phyloP scores from a whole-genome alignment of 2,329 filamentous ascomycete species.

The Beauveria sp. region DNA sequence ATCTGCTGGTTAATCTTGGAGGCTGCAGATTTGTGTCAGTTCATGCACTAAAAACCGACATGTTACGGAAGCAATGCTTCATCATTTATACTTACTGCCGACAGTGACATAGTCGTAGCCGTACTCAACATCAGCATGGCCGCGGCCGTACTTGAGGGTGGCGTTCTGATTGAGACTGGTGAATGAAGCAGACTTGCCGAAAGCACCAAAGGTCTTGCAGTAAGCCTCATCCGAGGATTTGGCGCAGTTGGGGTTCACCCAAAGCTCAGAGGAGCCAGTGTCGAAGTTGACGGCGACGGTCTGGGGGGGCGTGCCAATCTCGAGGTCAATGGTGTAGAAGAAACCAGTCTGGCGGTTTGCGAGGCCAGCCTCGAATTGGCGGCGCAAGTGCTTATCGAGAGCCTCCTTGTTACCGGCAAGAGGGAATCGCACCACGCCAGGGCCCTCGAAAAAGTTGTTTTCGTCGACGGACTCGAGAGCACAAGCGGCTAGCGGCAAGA shows the following conservation, averaged over 20 bases:
- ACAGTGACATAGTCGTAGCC: constrained; percentile 26
- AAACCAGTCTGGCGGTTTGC: constrained; percentile 23
- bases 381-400: constrained; percentile 21
- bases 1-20: constrained; percentile 26
- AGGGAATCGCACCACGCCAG: constrained; percentile 23
- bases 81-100: constrained; percentile 22
- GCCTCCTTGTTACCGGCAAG: constrained; percentile 22
- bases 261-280: constrained; percentile 34
- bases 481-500: constrained; percentile 21
- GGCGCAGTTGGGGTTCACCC: constrained; percentile 34
- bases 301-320: constrained; percentile 31
- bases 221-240: constrained; percentile 21
- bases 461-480: constrained; percentile 13
- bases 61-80: not conserved
- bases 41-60: no score
- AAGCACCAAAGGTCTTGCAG: constrained; percentile 24
- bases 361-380: constrained; percentile 22
- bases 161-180: constrained; percentile 20
- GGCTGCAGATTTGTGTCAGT: constrained; percentile 14
- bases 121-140: constrained; percentile 26
- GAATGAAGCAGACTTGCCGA: constrained; percentile 23
- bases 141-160: constrained; percentile 25
- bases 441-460: constrained; percentile 10
- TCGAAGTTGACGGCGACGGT: constrained; percentile 32
- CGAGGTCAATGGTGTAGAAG: constrained; percentile 32